Percentiles rank a stretch among this genome's conserved stretches.
Conservation (phyloP, 2,329 filamentous ascomycete genomes). For the Pleoardoris graminearum region DNA sequence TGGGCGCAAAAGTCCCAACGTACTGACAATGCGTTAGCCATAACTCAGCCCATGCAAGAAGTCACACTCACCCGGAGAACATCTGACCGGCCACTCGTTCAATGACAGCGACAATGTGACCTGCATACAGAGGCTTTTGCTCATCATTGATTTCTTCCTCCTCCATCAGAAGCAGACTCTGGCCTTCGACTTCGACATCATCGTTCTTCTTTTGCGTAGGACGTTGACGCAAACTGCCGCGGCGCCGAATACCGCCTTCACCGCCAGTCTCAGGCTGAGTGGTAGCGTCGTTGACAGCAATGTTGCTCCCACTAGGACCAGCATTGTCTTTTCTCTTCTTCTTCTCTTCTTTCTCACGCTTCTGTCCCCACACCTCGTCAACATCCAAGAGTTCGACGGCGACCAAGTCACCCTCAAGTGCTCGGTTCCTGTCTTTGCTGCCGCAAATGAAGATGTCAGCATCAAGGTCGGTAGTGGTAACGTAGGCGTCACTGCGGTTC, state of each 20-base stretch:
- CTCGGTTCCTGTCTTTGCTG: constrained; percentile 97
- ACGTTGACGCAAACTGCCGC: constrained; percentile 92
- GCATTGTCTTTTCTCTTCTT: constrained; percentile 99
- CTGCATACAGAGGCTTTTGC: constrained; percentile 94
- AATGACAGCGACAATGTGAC: constrained; percentile 95
- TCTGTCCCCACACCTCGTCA: constrained; percentile 97
- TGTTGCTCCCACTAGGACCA: constrained; percentile 76
- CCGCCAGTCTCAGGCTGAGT: constrained; percentile 63
- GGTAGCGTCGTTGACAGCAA: constrained; percentile 66
- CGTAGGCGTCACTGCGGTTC: constrained; percentile 97
- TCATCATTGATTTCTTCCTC: constrained; percentile 99
- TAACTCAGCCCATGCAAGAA: not conserved
- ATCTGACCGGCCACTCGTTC: constrained; percentile 97
- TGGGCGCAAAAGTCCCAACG: constrained; percentile 87
- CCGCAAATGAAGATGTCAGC: constrained; percentile 99
- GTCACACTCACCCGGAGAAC: constrained; percentile 70
- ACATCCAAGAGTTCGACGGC: constrained; percentile 96
- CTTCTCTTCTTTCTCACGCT: constrained; percentile 99
- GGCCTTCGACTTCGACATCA: constrained; percentile 96
- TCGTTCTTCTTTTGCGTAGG: constrained; percentile 99
- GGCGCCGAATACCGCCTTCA: constrained; percentile 86
- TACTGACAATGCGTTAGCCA: constrained; percentile 53
- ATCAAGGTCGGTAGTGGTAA: constrained; percentile 91
- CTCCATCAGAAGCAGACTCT: constrained; percentile 93
- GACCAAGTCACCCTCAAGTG: constrained; percentile 92